These are phyloP conservation scores for Pouteria glomerata DNA, from an alignment of 148 eudicot species.

Conservation along the genomic window DNA sequence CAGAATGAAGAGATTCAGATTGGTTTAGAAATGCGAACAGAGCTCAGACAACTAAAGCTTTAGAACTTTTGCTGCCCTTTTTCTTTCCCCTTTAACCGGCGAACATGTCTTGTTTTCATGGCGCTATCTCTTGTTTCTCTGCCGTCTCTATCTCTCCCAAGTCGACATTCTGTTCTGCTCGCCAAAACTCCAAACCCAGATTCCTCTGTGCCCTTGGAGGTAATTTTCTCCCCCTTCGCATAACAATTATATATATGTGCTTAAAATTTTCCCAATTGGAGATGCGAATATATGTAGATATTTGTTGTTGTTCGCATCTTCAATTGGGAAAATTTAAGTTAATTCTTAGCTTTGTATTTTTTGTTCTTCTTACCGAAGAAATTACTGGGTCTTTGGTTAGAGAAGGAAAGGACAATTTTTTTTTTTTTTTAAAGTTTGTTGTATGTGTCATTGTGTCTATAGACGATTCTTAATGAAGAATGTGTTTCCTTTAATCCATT, in stretches of 20 bases:
- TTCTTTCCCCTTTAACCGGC: not conserved
- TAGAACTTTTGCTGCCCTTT: not conserved
- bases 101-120: slow-evolving; percentile 12
- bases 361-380: not conserved
- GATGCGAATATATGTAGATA: too few relatives aligned
- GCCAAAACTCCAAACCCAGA: slow-evolving; percentile 16
- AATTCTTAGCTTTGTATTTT: not conserved
- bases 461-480: not conserved
- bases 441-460: not conserved
- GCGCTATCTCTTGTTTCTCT: slow-evolving; percentile 18
- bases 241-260: not conserved
- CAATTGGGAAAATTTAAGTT: not conserved
- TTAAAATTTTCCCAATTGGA: too few relatives aligned
- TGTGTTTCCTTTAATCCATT: not conserved
- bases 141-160: slow-evolving; percentile 13
- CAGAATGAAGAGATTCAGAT: not conserved
- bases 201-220: slow-evolving; percentile 21
- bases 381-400: not conserved
- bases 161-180: not conserved
- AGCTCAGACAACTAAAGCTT: not conserved
- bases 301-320: not conserved
- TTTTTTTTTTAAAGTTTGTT: not conserved
- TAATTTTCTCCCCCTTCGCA: not conserved
- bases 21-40: not conserved
- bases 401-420: not conserved